Conservation (phyloP, 768 basidiomycete species). For the Mycena albidolilacea region DNA sequence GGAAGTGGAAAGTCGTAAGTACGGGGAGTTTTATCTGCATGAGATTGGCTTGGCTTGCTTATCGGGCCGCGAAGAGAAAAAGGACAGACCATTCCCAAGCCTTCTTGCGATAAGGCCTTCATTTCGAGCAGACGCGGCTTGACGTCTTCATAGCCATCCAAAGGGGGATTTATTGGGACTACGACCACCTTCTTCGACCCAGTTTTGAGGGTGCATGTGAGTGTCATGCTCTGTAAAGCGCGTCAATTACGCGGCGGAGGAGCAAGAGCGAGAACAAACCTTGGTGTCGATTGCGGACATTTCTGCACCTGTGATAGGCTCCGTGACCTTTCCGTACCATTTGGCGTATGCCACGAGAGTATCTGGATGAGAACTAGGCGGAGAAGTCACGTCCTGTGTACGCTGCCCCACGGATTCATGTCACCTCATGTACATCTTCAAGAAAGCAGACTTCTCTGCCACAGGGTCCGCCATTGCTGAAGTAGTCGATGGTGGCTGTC, state of each 20-base stretch:
- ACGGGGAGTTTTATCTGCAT: constrained; percentile 73
- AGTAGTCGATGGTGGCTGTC: no score
- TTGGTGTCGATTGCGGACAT: constrained; percentile 81
- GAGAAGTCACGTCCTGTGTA: constrained; percentile 61
- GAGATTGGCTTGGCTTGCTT: neutral
- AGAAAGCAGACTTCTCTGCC: constrained; percentile 80
- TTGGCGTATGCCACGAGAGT: constrained; percentile 89
- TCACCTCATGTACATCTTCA: constrained; percentile 85
- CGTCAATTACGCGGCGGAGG: neutral
- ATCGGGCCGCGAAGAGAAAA: neutral
- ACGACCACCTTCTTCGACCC: constrained; percentile 63
- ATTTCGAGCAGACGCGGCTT: constrained; percentile 85
- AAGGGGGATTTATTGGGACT: constrained; percentile 79
- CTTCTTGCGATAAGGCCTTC: constrained; percentile 86
- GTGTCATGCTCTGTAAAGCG: constrained; percentile 72
- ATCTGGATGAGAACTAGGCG: neutral
- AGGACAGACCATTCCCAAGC: constrained; percentile 79
- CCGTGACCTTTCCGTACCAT: constrained; percentile 76
- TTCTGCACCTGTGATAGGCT: constrained; percentile 71
- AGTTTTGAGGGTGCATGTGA: constrained; percentile 72
- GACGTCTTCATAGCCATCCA: constrained; percentile 84
- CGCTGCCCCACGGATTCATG: constrained; percentile 51
- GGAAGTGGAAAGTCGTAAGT: constrained; percentile 70
- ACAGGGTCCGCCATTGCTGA: constrained; percentile 76
- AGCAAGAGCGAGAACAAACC: constrained; percentile 51